Percentiles rank a stretch among this genome's conserved stretches.
These are phyloP conservation scores for Suillus sp. DNA, from an alignment of 768 basidiomycete genomes.

Conservation along the genomic window DNA sequence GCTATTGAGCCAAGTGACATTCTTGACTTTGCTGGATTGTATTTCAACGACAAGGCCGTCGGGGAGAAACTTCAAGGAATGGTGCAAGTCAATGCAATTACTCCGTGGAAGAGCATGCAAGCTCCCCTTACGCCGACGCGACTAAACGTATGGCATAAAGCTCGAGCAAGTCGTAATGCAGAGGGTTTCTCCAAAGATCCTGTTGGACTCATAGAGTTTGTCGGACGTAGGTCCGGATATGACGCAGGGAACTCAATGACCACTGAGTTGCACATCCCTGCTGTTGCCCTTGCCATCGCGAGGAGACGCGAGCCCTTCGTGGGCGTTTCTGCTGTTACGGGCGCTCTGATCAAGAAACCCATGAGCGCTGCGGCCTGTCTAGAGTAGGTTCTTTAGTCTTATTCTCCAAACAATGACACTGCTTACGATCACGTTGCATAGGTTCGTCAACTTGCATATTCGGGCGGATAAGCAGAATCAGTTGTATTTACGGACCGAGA, in stretches of 20 bases:
- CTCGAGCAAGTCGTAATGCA: not conserved
- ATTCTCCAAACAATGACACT: not conserved
- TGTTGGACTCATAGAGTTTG: not conserved
- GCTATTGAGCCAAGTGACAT: not conserved
- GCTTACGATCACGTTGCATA: not conserved
- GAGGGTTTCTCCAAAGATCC: not conserved
- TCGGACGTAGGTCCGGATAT: not conserved
- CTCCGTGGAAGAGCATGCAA: not conserved
- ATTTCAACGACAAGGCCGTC: not conserved
- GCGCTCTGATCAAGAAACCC: not conserved
- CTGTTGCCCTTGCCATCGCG: not conserved
- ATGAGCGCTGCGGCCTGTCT: not conserved
- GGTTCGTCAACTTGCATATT: slow-evolving; percentile 17
- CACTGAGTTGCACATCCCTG: not conserved
- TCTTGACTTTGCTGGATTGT: not conserved
- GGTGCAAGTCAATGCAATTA: not conserved
- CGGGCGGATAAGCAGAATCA: slow-evolving; percentile 22
- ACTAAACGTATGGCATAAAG: not conserved
- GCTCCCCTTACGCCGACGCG: not conserved
- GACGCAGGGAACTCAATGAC: not conserved
- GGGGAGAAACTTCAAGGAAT: not conserved
- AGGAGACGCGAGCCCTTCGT: not conserved
- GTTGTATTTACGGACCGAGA: slow-evolving; percentile 17
- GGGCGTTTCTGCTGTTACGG: not conserved
- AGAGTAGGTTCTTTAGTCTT: not conserved